A percentile compares a stretch with the other conserved stretches of the same genome.
Evolutionary conservation across 768 basidiomycete species (phyloP).

Genomic region (Arthromyces matolae): DNA sequence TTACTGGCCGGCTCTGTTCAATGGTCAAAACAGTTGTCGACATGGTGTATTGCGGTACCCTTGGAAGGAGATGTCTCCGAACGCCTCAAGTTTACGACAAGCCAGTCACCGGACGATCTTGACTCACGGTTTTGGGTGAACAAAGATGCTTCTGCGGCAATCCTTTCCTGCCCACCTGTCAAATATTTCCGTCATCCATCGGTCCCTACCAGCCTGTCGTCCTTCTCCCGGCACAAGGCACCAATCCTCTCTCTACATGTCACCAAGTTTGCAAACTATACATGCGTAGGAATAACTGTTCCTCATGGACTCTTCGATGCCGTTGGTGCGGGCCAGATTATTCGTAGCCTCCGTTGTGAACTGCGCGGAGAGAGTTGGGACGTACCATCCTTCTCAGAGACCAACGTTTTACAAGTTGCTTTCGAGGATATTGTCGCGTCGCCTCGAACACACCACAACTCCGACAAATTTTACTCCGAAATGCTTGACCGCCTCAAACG

Average conservation of each 20-base stretch:
- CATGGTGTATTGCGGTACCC: background rate
- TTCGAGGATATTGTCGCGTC: background rate
- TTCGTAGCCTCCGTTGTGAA: background rate
- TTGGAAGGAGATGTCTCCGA: background rate
- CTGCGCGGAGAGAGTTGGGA: constrained; percentile 2
- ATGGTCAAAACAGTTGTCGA: too few species aligned
- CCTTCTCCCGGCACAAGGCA: background rate
- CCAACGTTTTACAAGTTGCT: background rate
- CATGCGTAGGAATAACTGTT: constrained; percentile 3
- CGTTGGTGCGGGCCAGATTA: constrained; percentile 2
- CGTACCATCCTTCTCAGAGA: background rate
- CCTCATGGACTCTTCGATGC: constrained; percentile 8
- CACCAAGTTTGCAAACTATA: constrained; percentile 1
- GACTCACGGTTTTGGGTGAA: background rate
- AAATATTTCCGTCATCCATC: too few species aligned
- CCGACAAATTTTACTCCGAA: background rate
- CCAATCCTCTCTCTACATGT: constrained; percentile 8
- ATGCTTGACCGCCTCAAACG: background rate
- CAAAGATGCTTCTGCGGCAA: background rate
- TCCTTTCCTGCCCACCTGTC: too few species aligned
- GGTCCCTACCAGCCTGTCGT: constrained; percentile 1
- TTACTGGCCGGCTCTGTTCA: too few species aligned
- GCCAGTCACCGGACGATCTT: background rate
- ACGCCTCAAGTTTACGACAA: background rate
- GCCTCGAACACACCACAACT: background rate